Evolutionary conservation across 495 filamentous ascomycete genomes (phyloP).

Genomic region (Penicillium crystallinum): DNA sequence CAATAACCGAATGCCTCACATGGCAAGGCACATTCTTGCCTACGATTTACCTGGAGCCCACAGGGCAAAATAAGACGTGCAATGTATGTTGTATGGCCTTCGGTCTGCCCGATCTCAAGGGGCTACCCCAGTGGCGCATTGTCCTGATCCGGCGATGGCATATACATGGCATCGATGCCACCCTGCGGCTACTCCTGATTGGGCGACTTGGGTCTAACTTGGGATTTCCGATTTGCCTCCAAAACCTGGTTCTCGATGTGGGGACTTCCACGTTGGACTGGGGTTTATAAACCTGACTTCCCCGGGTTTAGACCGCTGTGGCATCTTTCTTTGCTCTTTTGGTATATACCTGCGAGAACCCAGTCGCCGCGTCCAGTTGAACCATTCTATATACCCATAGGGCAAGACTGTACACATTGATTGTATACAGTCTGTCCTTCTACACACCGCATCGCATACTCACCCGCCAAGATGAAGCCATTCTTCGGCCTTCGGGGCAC

Average conservation of each 20-base stretch:
- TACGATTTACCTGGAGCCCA: too few species aligned
- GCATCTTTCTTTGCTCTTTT: background rate
- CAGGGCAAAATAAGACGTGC: too few species aligned
- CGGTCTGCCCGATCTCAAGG: too few species aligned
- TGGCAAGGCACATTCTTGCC: too few species aligned
- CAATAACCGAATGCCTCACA: too few species aligned
- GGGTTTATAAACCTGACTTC: background rate
- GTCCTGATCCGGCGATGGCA: too few species aligned
- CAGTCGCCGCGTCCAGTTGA: conserved; percentile 1
- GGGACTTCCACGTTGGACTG: background rate
- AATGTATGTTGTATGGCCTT: too few species aligned
- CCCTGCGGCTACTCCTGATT: conserved; percentile 8
- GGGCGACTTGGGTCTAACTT: background rate
- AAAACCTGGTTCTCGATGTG: background rate
- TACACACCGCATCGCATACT: background rate
- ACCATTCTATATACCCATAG: background rate
- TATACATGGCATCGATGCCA: conserved; percentile 16
- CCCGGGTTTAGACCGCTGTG: background rate
- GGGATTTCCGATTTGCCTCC: background rate
- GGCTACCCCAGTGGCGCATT: too few species aligned
- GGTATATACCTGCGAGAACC: background rate
- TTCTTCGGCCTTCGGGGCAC: conserved; percentile 62
- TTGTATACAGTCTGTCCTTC: conserved; percentile 9
- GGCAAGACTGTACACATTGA: conserved; percentile 6
- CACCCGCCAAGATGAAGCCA: conserved; percentile 17